Evolutionary conservation across 148 eudicot genomes (phyloP).

Genomic region (Cornus kousa): DNA sequence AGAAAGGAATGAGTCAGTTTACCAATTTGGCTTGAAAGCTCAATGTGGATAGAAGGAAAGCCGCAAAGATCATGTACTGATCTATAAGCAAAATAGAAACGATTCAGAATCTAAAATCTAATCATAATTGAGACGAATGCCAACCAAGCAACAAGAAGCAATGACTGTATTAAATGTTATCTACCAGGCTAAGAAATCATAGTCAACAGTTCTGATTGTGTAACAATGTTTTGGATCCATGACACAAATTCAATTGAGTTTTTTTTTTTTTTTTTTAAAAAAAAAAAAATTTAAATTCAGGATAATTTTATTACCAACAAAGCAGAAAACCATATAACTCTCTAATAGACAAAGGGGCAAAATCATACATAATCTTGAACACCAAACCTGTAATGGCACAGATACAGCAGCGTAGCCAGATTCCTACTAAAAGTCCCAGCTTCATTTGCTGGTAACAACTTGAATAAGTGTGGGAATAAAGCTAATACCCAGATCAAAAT

Average conservation of each 20-base stretch:
- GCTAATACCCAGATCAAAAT: slow-evolving; percentile 13
- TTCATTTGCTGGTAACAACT: slow-evolving; percentile 27
- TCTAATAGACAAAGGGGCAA: not conserved
- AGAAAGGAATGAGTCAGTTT: not conserved
- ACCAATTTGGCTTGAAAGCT: not conserved
- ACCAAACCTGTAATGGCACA: slow-evolving; percentile 26
- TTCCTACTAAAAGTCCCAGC: slow-evolving; percentile 16
- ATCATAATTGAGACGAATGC: not conserved
- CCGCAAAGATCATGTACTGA: not conserved
- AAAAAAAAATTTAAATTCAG: too few relatives aligned
- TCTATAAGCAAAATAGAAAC: not conserved
- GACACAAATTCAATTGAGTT: not conserved
- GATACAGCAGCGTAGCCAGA: slow-evolving; percentile 21
- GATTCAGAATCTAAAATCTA: too few relatives aligned
- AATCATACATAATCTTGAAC: not conserved
- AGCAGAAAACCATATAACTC: not conserved
- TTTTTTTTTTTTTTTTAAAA: too few relatives aligned
- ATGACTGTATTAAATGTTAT: not conserved
- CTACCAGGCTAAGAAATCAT: not conserved
- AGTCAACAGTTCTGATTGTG: not conserved
- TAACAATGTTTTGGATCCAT: not conserved
- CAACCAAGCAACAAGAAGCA: not conserved
- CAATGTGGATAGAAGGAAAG: slow-evolving; percentile 8
- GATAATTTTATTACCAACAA: not conserved
- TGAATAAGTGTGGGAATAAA: slow-evolving; percentile 15